Percentiles rank a stretch among this genome's conserved stretches.
phyloP scores from a whole-genome alignment of 192 early-diverging fungal genomes.

The Phycomyces blakesleeanus region DNA sequence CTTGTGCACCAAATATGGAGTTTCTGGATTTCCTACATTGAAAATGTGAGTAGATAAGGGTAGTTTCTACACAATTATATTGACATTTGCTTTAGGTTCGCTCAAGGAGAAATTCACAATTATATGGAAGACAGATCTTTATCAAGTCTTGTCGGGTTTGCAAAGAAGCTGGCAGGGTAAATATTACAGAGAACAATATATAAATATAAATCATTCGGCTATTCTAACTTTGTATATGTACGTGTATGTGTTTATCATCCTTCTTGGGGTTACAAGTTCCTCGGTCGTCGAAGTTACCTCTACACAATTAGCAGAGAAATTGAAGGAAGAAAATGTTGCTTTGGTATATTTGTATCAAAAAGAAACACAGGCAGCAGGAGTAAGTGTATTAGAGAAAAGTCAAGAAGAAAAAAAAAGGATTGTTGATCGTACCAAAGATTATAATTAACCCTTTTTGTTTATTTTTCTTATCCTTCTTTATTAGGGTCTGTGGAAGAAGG shows the following conservation, averaged over 20 bases:
- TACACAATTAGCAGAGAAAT: conserved; percentile 38
- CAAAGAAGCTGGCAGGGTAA: conserved; percentile 15
- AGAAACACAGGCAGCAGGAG: conserved; percentile 33
- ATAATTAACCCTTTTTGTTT: background rate
- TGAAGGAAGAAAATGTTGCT: conserved; percentile 39
- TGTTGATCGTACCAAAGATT: no score
- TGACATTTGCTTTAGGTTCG: background rate
- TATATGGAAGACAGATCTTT: conserved; percentile 9
- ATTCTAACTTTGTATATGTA: background rate
- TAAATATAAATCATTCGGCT: no score
- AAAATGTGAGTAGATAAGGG: conserved; percentile 48
- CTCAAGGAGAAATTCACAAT: background rate
- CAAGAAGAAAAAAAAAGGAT: no score
- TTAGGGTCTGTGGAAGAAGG: conserved; percentile 14
- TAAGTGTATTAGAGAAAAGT: conserved; percentile 24
- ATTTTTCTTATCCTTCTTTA: background rate
- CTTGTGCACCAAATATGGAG: conserved; percentile 59
- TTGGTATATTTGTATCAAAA: conserved; percentile 56
- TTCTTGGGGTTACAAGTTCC: no score
- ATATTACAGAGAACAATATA: background rate
- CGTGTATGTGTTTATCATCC: no score
- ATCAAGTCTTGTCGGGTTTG: conserved; percentile 17
- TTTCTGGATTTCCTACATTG: conserved; percentile 85
- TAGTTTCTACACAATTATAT: background rate
- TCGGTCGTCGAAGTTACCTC: conserved; percentile 26